Evolutionary conservation across 495 filamentous ascomycete genomes (phyloP).

Genomic region (Aspergillus sclerotioniger): DNA sequence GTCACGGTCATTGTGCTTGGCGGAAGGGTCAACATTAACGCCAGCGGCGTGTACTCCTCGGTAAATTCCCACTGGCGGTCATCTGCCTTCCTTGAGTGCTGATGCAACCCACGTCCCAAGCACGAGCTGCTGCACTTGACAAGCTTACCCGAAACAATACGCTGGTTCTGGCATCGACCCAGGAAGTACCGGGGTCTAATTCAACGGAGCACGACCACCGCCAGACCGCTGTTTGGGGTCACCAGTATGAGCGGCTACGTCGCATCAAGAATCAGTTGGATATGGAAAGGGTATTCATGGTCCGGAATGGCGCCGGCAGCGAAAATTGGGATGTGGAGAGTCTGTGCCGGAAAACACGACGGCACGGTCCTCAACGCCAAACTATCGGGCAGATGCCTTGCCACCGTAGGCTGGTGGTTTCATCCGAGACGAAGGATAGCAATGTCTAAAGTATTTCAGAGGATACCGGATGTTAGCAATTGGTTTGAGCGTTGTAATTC

Average conservation of each 20-base stretch:
- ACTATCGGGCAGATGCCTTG: neutral
- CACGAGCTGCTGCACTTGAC: neutral
- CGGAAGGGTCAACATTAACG: too few species aligned
- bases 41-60: too few species aligned
- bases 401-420: neutral
- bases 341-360: conserved; percentile 6
- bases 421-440: neutral
- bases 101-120: neutral
- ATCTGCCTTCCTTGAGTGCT: neutral
- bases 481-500: neutral
- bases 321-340: conserved; percentile 17
- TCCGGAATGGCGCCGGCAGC: conserved; percentile 14
- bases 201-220: conserved; percentile 47
- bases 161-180: neutral
- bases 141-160: neutral
- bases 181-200: conserved; percentile 16
- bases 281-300: conserved; percentile 9
- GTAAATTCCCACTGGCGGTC: too few species aligned
- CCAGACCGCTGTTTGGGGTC: conserved; percentile 48
- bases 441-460: neutral
- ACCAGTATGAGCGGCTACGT: conserved; percentile 43
- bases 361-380: too few species aligned
- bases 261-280: conserved; percentile 39
- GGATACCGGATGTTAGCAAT: neutral
- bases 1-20: too few species aligned